phyloP scores from a whole-genome alignment of 305 asterid genomes.

The Solanum aculeatissimum region DNA sequence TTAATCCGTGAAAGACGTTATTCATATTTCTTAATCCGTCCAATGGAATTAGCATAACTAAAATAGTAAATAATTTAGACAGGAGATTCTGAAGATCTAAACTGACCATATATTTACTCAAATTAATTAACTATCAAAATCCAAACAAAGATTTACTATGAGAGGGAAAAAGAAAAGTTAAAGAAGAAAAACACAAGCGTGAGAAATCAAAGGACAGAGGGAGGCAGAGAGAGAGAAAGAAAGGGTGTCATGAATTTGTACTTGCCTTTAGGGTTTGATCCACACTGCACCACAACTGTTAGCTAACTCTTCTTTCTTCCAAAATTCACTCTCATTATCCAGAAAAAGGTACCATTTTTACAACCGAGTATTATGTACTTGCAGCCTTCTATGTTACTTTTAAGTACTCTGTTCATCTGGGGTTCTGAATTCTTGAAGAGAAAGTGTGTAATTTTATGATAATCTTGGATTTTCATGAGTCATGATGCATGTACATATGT shows the following conservation, averaged over 20 bases:
- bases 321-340: neutral
- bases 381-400: neutral
- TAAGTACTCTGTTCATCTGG: neutral
- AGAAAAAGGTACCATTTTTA: neutral
- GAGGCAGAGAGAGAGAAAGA: neutral
- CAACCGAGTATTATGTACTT: neutral
- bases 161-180: neutral
- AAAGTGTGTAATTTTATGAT: slow-evolving; percentile 9
- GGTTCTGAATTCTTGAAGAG: neutral
- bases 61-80: neutral
- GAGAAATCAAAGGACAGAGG: neutral
- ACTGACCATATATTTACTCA: neutral
- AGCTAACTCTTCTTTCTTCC: neutral
- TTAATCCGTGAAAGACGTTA: neutral
- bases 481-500: slow-evolving; percentile 21
- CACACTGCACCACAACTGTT: slow-evolving; percentile 8
- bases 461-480: slow-evolving; percentile 14
- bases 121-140: neutral
- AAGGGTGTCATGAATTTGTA: neutral
- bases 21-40: neutral
- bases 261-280: slow-evolving; percentile 31
- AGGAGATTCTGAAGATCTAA: neutral
- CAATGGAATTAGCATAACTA: neutral
- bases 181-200: neutral
- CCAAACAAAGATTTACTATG: neutral